Percentiles rank a stretch among this genome's conserved stretches.
Conservation (phyloP, 805 yeast genomes). For the Zygotorulaspora sp. region DNA sequence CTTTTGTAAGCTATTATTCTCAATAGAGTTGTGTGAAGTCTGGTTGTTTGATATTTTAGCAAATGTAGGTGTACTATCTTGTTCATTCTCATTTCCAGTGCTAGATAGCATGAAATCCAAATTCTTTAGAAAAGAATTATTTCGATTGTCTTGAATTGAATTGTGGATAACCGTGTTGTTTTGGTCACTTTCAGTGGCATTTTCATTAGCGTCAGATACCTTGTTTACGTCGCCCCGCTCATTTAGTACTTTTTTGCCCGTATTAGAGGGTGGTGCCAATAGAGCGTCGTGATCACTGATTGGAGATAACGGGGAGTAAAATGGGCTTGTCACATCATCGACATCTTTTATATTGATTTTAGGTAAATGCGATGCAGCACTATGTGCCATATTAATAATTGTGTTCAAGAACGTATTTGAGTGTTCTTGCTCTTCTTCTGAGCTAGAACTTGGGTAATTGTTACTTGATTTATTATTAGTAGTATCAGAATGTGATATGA, state of each 20-base stretch:
- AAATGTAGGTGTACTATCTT: neutral
- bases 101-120: conserved; percentile 35
- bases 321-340: conserved; percentile 8
- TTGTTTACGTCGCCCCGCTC: conserved; percentile 3
- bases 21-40: neutral
- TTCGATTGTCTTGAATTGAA: conserved; percentile 15
- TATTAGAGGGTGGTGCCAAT: neutral
- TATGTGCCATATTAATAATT: conserved; percentile 45
- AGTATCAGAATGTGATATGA: neutral
- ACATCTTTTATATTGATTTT: conserved; percentile 13
- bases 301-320: conserved; percentile 10
- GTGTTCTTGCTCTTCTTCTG: conserved; percentile 8
- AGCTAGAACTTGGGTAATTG: neutral
- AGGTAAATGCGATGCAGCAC: conserved; percentile 38
- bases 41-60: neutral
- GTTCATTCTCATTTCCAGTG: conserved; percentile 6
- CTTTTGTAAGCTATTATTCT: neutral
- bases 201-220: conserved; percentile 2
- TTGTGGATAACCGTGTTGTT: conserved; percentile 19
- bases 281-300: conserved; percentile 6
- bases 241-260: neutral
- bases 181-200: conserved; percentile 6
- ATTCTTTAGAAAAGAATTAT: conserved; percentile 36
- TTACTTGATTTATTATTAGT: conserved; percentile 3
- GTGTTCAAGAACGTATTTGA: conserved; percentile 41